Evolutionary conservation across 805 yeast genomes (phyloP).

Genomic region (Saturnispora hagleri): DNA sequence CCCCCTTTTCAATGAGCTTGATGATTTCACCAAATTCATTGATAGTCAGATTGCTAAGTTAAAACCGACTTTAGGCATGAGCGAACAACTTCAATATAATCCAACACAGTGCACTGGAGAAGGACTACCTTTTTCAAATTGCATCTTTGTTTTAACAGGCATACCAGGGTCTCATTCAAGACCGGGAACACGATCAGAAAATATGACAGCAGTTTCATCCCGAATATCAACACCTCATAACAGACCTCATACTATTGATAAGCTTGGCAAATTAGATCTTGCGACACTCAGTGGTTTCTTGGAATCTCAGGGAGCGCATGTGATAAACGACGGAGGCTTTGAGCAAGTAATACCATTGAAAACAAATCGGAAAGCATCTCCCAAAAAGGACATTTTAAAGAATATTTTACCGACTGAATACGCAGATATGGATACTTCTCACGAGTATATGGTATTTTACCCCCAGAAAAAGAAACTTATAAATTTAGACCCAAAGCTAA

Average conservation of each 20-base stretch:
- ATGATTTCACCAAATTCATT: constrained; percentile 10
- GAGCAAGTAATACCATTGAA: constrained; percentile 7
- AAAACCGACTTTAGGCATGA: not conserved
- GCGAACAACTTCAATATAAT: not conserved
- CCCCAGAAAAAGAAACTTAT: not conserved
- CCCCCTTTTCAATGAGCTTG: constrained; percentile 13
- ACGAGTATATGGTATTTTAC: not conserved
- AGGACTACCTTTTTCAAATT: constrained; percentile 5
- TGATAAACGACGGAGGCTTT: constrained; percentile 10
- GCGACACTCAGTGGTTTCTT: constrained; percentile 3
- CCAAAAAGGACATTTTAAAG: not conserved
- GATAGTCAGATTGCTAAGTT: constrained; percentile 5
- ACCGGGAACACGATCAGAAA: constrained; percentile 1
- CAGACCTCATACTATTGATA: not conserved
- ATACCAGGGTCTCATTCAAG: not conserved
- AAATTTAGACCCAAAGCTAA: not conserved
- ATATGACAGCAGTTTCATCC: constrained; percentile 6
- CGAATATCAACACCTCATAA: constrained; percentile 3
- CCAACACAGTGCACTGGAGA: not conserved
- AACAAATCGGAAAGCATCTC: not conserved
- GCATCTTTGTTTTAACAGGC: constrained; percentile 12
- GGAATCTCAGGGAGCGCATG: constrained; percentile 8
- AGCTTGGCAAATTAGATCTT: constrained; percentile 2
- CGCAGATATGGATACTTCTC: not conserved
- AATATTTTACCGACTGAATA: not conserved